Conservation (phyloP, 495 filamentous ascomycete genomes). For the Tuber melanosporum region DNA sequence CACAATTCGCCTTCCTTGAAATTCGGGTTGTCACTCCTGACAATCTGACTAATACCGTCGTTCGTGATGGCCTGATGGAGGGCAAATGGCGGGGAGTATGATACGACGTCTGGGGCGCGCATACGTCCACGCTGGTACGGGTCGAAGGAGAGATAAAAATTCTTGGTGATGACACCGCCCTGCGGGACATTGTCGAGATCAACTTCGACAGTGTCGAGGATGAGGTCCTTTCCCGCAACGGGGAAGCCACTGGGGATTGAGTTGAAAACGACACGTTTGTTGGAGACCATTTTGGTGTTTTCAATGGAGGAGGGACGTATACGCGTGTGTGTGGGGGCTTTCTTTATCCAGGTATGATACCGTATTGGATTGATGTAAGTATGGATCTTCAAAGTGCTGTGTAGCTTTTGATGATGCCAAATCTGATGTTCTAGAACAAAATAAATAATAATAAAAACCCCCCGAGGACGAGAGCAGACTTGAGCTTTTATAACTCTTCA, state of each 20-base stretch:
- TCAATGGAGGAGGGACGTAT: not conserved
- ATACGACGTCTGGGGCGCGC: conserved; percentile 50
- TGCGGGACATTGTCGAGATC: conserved; percentile 58
- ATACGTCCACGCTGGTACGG: conserved; percentile 68
- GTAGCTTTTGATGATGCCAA: not conserved
- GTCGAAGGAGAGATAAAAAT: conserved; percentile 75
- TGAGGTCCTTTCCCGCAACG: conserved; percentile 64
- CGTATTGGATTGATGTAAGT: not conserved
- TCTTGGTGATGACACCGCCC: conserved; percentile 65
- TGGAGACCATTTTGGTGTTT: conserved; percentile 48
- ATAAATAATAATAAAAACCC: not conserved
- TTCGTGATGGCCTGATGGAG: conserved; percentile 56
- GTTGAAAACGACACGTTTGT: conserved; percentile 80
- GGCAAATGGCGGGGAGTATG: conserved; percentile 56
- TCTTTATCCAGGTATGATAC: not conserved
- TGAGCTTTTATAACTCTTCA: not conserved
- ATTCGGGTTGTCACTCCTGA: conserved; percentile 57
- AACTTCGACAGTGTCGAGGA: conserved; percentile 60
- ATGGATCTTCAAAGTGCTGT: not conserved
- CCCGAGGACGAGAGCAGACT: not conserved
- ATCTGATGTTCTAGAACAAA: not conserved
- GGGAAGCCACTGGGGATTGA: conserved; percentile 62
- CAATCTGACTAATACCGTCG: conserved; percentile 54
- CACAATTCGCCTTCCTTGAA: conserved; percentile 64
- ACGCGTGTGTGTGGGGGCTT: not conserved